Evolutionary conservation across 768 basidiomycete species (phyloP), one percentile per base, ranked within the genome.

Genomic region (Auriscalpium vulgare): DNA sequence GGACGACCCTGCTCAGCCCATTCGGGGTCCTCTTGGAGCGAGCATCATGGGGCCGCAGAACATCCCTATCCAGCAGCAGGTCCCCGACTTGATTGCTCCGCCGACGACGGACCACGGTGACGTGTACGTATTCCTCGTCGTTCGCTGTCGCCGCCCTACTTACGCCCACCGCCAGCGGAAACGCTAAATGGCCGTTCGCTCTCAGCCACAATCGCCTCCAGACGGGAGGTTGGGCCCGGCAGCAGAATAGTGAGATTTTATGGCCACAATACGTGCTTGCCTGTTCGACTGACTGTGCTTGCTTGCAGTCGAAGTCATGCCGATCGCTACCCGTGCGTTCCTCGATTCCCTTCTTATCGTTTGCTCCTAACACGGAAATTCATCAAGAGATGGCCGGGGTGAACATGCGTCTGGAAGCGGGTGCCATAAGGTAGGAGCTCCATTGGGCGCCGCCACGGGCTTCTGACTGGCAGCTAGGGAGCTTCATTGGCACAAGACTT

Each of bases 101-200:
- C 86, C 86, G 4, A 76, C 74, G 7, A 85, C 87, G 0, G 86
- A 88, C 62, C 62, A 71, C 21, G 85, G 85, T 11, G 57, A 56
- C 21, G 70, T 87, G 75, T 72, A 55, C 50, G 75, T 61, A 11
- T 10, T 34, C 40, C 23, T 34, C n/a, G 10, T 14, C 45, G 10
- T 21, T 40, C 17, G 10, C 44, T 7, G 36, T n/a, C 16, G 37
- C 19, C 23, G 9, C 13, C 17, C 10, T 34, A 10, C 14, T 56
- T 11, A 52, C 34, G 23, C 29, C 40, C n/a, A 10, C 17, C 37
- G 14, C 34, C 56, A 80, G 79, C 1, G 47, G 57, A 8, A 81
- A 82, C 57, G 73, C 76, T 23, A 81, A 82, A 63, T 83, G 82
- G 82, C 75, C 82, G 0, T 80, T 82, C 64, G 66, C 68, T 56